Evolutionary conservation across 2,329 filamentous ascomycete species (phyloP), one percentile per base, ranked within the genome.

Genomic region (Periglandula ipomoeae): DNA sequence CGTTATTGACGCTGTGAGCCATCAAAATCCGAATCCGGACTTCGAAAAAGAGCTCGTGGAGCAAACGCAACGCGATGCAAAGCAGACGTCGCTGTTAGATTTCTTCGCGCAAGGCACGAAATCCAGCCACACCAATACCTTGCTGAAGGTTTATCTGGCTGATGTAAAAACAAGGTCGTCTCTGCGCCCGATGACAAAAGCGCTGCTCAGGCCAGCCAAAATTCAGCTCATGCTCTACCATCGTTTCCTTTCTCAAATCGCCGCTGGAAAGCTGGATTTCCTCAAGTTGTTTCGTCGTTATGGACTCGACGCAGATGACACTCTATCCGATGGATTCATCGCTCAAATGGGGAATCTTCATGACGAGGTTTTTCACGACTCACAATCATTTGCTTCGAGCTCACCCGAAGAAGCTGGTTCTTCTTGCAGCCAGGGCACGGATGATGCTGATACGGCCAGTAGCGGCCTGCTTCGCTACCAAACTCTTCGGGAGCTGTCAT

Each of bases 171-270:
- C 91, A 0, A 79, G 90, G 17, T 75, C 74, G 1, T 79, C 76
- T 4, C 76, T 74, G 3, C 61, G 87, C 2, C 87, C 89, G 1
- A 73, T 78, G 1, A 79, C 81, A 20, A 70, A 79, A 1, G 78
- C 82, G 0, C 74, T 88, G 40, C 77, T 91, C 26, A 79, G 85
- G 10, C 87, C 88, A 0, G 87, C 89, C 1, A 81, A 84, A 57
- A 84, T 96, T 52, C 93, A 98, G 62, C 73, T 97, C 0, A 89
- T 94, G 66, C 71, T 97, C 0, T 98, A 97, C 61, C 89, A 91
- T 55, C 82, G 83, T 23, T 81, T 97, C 47, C 73, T 98, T n/a
- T 80, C 82, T 9, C 76, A 82, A 3, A 80, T 97, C 58, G 87
- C 85, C 1, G 75, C 79, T 0, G 84, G 84, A 44, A 75, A 76